A percentile compares a stretch with the other conserved stretches of the same genome.
Evolutionary conservation across 2,329 filamentous ascomycete species (phyloP).

Genomic region (Fusarium concolor): DNA sequence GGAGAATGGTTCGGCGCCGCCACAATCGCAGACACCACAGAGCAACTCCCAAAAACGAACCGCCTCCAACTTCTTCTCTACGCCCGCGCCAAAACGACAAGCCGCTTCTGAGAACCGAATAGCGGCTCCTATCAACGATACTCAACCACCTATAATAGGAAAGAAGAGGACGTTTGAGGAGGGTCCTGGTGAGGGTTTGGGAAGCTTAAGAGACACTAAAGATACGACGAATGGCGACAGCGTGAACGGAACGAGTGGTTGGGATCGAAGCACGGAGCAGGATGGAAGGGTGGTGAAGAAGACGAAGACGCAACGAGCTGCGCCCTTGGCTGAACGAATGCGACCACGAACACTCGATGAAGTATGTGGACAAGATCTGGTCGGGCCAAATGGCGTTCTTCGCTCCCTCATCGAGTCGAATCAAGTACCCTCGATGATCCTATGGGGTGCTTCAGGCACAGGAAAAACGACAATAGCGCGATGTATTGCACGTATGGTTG

Average conservation of each 20-base stretch:
- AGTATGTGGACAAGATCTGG: slow-evolving; percentile 90
- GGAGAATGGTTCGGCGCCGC: slow-evolving; percentile 48
- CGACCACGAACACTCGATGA: slow-evolving; percentile 85
- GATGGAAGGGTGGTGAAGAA: slow-evolving; percentile 68
- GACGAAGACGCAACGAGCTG: slow-evolving; percentile 75
- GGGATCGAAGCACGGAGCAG: slow-evolving; percentile 35
- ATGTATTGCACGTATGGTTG: slow-evolving; percentile 85
- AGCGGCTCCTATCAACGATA: slow-evolving; percentile 51
- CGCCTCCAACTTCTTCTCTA: slow-evolving; percentile 71
- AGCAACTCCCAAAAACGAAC: slow-evolving; percentile 63
- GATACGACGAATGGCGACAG: slow-evolving; percentile 19
- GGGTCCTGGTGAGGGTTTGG: slow-evolving; percentile 57
- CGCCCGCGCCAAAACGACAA: slow-evolving; percentile 68
- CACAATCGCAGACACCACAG: slow-evolving; percentile 49
- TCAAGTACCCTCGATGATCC: slow-evolving; percentile 91
- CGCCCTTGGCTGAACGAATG: slow-evolving; percentile 94
- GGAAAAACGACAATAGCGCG: slow-evolving; percentile 94
- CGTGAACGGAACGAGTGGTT: slow-evolving; percentile 10
- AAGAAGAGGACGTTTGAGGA: slow-evolving; percentile 67
- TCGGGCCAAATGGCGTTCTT: slow-evolving; percentile 85
- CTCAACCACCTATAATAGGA: slow-evolving; percentile 49
- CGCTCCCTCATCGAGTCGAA: slow-evolving; percentile 87
- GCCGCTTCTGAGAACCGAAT: slow-evolving; percentile 50
- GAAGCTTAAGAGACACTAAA: slow-evolving; percentile 1
- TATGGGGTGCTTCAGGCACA: slow-evolving; percentile 87